These are phyloP conservation scores for Annulohypoxylon stygium DNA, from an alignment of 495 filamentous ascomycete genomes.

Conservation along the genomic window DNA sequence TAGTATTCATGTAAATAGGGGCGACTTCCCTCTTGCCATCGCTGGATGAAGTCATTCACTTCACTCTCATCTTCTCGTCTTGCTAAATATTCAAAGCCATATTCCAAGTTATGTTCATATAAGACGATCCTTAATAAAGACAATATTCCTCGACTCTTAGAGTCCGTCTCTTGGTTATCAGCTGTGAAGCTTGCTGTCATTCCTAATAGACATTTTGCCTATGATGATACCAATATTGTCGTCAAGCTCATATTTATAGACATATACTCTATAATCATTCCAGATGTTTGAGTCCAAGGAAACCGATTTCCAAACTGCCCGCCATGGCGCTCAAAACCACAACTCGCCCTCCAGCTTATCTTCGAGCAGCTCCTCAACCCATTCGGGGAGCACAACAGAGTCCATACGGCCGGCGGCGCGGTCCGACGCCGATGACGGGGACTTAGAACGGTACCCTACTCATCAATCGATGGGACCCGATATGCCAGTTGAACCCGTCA, in stretches of 20 bases:
- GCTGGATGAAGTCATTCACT: slow-evolving; percentile 28
- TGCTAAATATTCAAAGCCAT: slow-evolving; percentile 21
- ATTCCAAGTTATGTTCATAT: slow-evolving; percentile 4
- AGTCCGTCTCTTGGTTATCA: slow-evolving; percentile 4
- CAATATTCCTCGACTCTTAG: slow-evolving; percentile 5
- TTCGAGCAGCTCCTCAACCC: slow-evolving; percentile 40
- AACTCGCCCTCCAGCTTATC: neutral
- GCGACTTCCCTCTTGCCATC: slow-evolving; percentile 22
- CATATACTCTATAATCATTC: neutral
- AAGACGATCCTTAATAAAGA: slow-evolving; percentile 22
- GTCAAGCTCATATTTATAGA: slow-evolving; percentile 22
- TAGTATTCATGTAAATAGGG: slow-evolving; percentile 38
- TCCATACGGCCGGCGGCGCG: slow-evolving; percentile 27
- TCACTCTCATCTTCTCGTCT: slow-evolving; percentile 7
- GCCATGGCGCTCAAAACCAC: slow-evolving; percentile 7
- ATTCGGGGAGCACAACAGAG: slow-evolving; percentile 34
- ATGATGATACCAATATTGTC: slow-evolving; percentile 27
- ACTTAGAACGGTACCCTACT: slow-evolving; percentile 49
- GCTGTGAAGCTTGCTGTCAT: slow-evolving; percentile 19
- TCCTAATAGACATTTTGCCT: slow-evolving; percentile 20
- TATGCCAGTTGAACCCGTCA: slow-evolving; percentile 55
- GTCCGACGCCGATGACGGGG: slow-evolving; percentile 15
- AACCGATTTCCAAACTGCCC: slow-evolving; percentile 8
- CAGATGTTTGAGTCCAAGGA: slow-evolving; percentile 38
- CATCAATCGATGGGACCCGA: slow-evolving; percentile 53